Conservation (phyloP, 208 protist species). For the Crithidia bombi region DNA sequence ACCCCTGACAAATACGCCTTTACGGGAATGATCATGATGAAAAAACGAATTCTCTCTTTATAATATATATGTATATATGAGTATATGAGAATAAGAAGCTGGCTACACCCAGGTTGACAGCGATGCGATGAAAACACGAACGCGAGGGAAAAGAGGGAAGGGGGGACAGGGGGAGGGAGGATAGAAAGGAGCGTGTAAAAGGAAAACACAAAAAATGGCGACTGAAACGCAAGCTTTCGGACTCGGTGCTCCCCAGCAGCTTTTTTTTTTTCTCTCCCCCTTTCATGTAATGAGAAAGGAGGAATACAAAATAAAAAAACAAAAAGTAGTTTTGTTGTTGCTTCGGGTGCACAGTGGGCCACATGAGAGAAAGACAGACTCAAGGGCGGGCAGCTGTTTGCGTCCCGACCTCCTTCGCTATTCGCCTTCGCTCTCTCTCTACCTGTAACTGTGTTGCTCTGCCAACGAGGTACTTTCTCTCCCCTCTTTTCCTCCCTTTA, state of each 20-base stretch:
- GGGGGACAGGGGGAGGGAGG: too few species aligned
- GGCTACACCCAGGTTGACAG: too few species aligned
- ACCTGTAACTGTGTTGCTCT: slow-evolving; percentile 2
- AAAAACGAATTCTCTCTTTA: not conserved
- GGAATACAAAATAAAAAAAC: not conserved
- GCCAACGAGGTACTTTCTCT: not conserved
- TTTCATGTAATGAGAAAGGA: too few species aligned
- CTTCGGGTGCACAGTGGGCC: too few species aligned
- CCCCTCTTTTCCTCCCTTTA: slow-evolving; percentile 1
- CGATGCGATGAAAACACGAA: too few species aligned
- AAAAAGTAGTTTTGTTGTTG: not conserved
- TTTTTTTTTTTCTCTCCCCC: slow-evolving; percentile 7
- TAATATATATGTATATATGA: not conserved
- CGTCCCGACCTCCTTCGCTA: too few species aligned
- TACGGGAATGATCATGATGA: slow-evolving; percentile 3
- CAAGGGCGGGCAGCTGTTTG: too few species aligned
- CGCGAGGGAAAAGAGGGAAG: too few species aligned
- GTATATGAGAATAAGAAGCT: not conserved
- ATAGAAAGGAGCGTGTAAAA: too few species aligned
- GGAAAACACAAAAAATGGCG: too few species aligned
- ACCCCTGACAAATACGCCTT: slow-evolving; percentile 1
- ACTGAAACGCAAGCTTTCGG: too few species aligned
- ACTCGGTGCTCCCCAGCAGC: not conserved
- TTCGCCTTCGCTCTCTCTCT: not conserved
- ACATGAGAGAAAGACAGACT: too few species aligned